Base-by-base conservation (phyloP, 2,329 filamentous ascomycete species). In the Fusarium piperis region DNA sequence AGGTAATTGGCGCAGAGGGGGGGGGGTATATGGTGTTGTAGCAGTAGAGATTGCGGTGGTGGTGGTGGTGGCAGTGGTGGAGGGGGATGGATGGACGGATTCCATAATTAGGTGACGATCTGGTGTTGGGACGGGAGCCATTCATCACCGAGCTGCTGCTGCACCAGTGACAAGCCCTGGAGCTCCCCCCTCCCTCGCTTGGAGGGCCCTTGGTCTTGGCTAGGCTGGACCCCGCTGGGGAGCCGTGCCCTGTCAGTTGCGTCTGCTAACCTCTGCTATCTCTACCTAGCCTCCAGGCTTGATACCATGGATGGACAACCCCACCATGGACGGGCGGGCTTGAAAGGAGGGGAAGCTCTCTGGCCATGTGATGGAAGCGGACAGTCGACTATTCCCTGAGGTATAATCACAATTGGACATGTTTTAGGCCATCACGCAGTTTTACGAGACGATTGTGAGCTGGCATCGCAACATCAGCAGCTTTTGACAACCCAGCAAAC, bases 91-190 rank as follows among this genome's bases (percentile, higher is more conserved):
- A 20, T 32, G 58, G 39, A 44, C 10, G 38, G 38, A 41, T 41
- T 41, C 46, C 38, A 51, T 35, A 59, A 71, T 65, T 71, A 69
- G 68, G 41, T 63, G 57, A 71, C 66, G 65, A 67, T 72, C 48
- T 66, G 58, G 62, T 66, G 69, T 70, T 72, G 62, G 65, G 60
- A 30, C 39, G 20, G 39, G 20, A 41, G 38, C 38, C 38, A 39
- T n/a, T 23, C 33, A 57, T 41, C 41, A 51, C 46, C 26, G 26
- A 28, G n/a, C n/a, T 10, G 39, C 20, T 8, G 28, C 39, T 48
- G 44, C 39, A 59, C 57, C 44, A 72, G 58, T 59, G 61, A 60
- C 60, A 59, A 59, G 57, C 57, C 57, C 55, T 58, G 55, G 57
- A 48, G 39, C 38, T 33, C 59, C 68, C 64, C 68, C 51, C 32